These are phyloP conservation scores for Fusarium sambucinum DNA, from an alignment of 2,329 filamentous ascomycete genomes.

Conservation along the genomic window DNA sequence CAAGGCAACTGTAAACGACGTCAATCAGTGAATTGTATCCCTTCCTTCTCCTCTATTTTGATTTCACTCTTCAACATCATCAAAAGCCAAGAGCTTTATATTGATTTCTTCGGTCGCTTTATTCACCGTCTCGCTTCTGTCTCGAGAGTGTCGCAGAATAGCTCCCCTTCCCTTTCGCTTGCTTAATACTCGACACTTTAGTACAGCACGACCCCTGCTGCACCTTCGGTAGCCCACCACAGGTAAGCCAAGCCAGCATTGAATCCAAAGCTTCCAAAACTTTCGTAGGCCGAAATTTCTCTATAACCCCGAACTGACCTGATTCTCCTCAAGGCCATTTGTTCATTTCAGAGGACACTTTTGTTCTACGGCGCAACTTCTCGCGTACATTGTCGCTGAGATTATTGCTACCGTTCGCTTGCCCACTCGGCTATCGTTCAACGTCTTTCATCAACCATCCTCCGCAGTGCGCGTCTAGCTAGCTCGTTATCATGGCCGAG, in stretches of 20 bases:
- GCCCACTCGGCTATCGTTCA: slow-evolving; percentile 27
- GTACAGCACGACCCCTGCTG: slow-evolving; percentile 33
- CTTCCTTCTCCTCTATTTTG: slow-evolving; percentile 15
- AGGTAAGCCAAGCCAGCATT: slow-evolving; percentile 28
- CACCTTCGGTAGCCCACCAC: slow-evolving; percentile 11
- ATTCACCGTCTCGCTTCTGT: slow-evolving; percentile 41
- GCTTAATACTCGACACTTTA: slow-evolving; percentile 14
- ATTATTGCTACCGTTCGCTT: slow-evolving; percentile 20
- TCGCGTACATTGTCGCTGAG: slow-evolving; percentile 15
- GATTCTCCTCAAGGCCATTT: slow-evolving; percentile 26
- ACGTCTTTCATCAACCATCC: slow-evolving; percentile 19
- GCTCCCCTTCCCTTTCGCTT: slow-evolving; percentile 31
- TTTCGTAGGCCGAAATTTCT: slow-evolving; percentile 31
- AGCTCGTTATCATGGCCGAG: slow-evolving; percentile 53
- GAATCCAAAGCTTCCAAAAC: slow-evolving; percentile 29
- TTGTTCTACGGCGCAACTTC: slow-evolving; percentile 12
- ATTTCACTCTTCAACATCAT: slow-evolving; percentile 4
- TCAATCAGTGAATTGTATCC: slow-evolving; percentile 25
- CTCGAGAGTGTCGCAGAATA: slow-evolving; percentile 45
- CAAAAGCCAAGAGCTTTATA: slow-evolving; percentile 31
- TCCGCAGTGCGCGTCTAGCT: slow-evolving; percentile 32
- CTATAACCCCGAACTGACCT: slow-evolving; percentile 31
- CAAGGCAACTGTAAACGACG: slow-evolving; percentile 35
- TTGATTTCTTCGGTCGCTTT: slow-evolving; percentile 1
- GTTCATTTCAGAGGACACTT: slow-evolving; percentile 26